Conservation (phyloP, 371 early-diverging fungal species). For the Saksenaea oblongispora region DNA sequence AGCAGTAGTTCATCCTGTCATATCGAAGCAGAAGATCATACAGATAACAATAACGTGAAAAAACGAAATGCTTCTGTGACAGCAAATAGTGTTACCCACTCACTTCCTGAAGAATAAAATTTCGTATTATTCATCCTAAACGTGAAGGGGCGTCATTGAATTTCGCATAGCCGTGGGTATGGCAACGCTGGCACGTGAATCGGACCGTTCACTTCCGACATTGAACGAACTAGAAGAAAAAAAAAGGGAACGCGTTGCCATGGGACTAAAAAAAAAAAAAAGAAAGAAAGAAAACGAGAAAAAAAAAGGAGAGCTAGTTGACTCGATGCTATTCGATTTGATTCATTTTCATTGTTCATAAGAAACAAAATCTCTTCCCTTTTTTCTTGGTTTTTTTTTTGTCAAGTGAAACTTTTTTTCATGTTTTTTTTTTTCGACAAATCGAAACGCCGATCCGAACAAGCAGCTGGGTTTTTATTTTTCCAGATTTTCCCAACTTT, state of each 20-base stretch:
- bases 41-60: constrained; percentile 12
- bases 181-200: constrained; percentile 1
- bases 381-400: no score
- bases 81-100: not conserved
- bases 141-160: not conserved
- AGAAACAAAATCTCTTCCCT: no score
- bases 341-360: no score
- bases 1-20: constrained; percentile 17
- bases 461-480: constrained; percentile 4
- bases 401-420: not conserved
- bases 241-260: no score
- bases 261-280: no score
- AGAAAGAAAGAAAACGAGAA: no score
- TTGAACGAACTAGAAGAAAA: no score
- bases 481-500: constrained; percentile 6
- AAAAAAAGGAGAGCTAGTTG: no score
- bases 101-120: not conserved
- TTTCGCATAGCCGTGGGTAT: not conserved
- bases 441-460: constrained; percentile 2
- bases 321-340: no score
- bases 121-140: not conserved
- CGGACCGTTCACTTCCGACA: constrained; percentile 3
- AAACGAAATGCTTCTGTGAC: constrained; percentile 15
- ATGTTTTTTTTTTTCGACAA: not conserved
- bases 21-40: constrained; percentile 9